A percentile compares a stretch with the other conserved stretches of the same genome.
Conservation (phyloP, 2,329 filamentous ascomycete species). For the Trichoderma lentiforme region DNA sequence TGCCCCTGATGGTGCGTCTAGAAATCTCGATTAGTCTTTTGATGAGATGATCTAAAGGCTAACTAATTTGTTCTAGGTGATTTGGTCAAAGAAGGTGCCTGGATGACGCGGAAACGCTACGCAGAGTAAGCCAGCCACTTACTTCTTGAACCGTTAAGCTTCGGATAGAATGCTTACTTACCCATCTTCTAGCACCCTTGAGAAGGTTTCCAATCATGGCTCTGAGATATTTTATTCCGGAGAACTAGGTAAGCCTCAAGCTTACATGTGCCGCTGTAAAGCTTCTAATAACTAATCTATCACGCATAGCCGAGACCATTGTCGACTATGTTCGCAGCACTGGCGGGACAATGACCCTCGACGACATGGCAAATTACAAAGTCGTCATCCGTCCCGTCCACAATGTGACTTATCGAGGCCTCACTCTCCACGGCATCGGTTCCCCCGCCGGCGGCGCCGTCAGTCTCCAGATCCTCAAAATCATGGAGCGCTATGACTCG, state of each 20-base stretch:
- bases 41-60: not conserved
- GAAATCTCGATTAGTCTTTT: not conserved
- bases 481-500: constrained; percentile 69
- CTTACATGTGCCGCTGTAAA: not conserved
- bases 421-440: constrained; percentile 64
- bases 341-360: constrained; percentile 82
- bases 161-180: constrained; percentile 21
- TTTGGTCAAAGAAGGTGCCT: constrained; percentile 68
- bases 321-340: constrained; percentile 63
- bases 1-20: constrained; percentile 63
- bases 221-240: constrained; percentile 72
- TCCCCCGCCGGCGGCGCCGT: constrained; percentile 79
- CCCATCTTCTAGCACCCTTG: constrained; percentile 53
- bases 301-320: constrained; percentile 64
- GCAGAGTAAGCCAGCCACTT: constrained; percentile 47
- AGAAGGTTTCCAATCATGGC: constrained; percentile 71
- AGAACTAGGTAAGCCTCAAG: constrained; percentile 47
- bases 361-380: constrained; percentile 72
- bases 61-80: constrained; percentile 43
- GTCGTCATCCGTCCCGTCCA: constrained; percentile 63
- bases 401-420: constrained; percentile 64
- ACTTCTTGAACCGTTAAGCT: not conserved
- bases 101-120: constrained; percentile 76
- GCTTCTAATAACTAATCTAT: constrained; percentile 21
- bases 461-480: constrained; percentile 73